Conservation (phyloP, 2,329 filamentous ascomycete genomes). For the Epichloe uncinata region DNA sequence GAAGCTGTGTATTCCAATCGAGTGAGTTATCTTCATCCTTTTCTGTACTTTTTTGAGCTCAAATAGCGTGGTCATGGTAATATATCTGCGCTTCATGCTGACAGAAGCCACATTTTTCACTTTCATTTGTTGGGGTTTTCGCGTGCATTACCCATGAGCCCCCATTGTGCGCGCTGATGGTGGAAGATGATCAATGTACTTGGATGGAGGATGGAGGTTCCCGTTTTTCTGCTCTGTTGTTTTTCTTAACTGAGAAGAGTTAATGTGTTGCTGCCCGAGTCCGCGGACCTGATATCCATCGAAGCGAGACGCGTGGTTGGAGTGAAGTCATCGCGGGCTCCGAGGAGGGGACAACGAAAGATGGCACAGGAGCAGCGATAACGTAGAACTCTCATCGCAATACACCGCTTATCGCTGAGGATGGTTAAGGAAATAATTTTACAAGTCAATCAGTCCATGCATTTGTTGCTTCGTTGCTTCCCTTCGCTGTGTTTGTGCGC, state of each 20-base stretch:
- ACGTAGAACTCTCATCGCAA: background rate
- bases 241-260: too few species aligned
- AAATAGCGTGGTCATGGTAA: too few species aligned
- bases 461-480: too few species aligned
- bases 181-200: background rate
- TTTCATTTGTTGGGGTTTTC: background rate
- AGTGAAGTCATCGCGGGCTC: conserved; percentile 4
- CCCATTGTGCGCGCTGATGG: background rate
- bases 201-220: too few species aligned
- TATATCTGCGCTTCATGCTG: background rate
- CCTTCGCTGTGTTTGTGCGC: background rate
- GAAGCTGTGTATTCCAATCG: background rate
- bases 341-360: background rate
- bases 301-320: background rate
- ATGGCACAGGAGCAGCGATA: background rate
- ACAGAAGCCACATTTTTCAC: background rate
- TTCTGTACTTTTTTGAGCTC: too few species aligned
- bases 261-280: background rate
- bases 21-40: background rate
- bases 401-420: background rate
- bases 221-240: too few species aligned
- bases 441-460: too few species aligned
- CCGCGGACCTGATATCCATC: too few species aligned
- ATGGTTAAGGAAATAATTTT: too few species aligned
- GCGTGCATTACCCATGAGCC: background rate